These are phyloP conservation scores for Suillus luteus DNA, from an alignment of 768 basidiomycete genomes.

Conservation along the genomic window DNA sequence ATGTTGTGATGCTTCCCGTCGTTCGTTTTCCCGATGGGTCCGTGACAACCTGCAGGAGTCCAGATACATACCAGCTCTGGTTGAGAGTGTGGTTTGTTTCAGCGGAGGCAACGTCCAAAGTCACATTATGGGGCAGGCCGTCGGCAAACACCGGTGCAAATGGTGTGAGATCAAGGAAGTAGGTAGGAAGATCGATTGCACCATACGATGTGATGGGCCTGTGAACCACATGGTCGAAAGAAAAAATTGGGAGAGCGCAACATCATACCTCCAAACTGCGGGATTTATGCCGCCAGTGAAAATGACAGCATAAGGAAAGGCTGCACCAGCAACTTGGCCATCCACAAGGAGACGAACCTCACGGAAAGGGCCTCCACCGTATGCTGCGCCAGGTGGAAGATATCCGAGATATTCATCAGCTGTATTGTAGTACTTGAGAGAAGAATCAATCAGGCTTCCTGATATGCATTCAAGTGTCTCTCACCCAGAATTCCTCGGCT, in stretches of 20 bases:
- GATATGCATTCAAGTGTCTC: constrained; percentile 14
- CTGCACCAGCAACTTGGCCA: constrained; percentile 53
- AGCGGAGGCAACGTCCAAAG: constrained; percentile 72
- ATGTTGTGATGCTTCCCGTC: constrained; percentile 64
- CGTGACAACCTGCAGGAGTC: constrained; percentile 63
- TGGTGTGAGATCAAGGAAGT: constrained; percentile 76
- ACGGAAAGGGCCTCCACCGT: constrained; percentile 55
- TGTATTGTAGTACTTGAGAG: constrained; percentile 63
- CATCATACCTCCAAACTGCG: constrained; percentile 57
- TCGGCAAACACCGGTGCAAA: constrained; percentile 73
- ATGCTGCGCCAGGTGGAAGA: constrained; percentile 53
- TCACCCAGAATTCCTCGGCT: constrained; percentile 79
- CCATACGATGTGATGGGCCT: constrained; percentile 79
- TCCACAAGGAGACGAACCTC: constrained; percentile 65
- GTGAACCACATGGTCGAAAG: constrained; percentile 1
- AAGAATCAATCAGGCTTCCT: constrained; percentile 5
- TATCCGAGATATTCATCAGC: constrained; percentile 58
- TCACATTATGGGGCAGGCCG: constrained; percentile 67
- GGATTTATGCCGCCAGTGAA: constrained; percentile 80
- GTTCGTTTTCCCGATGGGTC: constrained; percentile 65
- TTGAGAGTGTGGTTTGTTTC: constrained; percentile 66
- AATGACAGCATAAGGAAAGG: constrained; percentile 60
- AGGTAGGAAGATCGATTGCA: constrained; percentile 75
- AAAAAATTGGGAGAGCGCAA: neutral
- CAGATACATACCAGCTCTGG: constrained; percentile 80